phyloP scores from a whole-genome alignment of 2,329 filamentous ascomycete species.

The Ciborinia camelliae region DNA sequence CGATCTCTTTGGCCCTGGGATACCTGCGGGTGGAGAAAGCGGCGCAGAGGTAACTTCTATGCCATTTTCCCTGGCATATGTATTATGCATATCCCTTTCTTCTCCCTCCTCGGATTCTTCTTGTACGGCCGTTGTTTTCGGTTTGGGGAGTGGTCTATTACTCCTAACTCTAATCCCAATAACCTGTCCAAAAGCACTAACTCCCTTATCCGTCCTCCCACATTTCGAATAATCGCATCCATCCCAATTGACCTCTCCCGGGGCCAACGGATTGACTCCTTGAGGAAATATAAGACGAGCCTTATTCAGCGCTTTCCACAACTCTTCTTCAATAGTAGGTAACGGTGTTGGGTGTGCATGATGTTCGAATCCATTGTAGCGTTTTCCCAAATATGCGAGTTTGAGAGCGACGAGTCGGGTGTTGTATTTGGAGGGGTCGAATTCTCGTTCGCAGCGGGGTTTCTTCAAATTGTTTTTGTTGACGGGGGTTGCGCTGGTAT shows the following conservation, averaged over 20 bases:
- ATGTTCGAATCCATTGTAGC: conserved; percentile 92
- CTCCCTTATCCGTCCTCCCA: conserved; percentile 85
- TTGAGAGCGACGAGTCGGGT: conserved; percentile 87
- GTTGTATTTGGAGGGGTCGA: conserved; percentile 77
- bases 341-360: conserved; percentile 65
- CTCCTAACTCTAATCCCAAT: conserved; percentile 80
- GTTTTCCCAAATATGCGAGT: conserved; percentile 86
- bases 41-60: conserved; percentile 32
- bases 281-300: conserved; percentile 74
- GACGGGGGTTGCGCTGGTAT: conserved; percentile 15
- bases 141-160: conserved; percentile 57
- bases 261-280: conserved; percentile 41
- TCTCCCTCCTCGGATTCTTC: conserved; percentile 22
- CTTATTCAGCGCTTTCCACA: conserved; percentile 88
- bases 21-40: conserved; percentile 25
- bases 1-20: background rate
- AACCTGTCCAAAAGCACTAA: conserved; percentile 96
- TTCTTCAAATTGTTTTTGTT: conserved; percentile 43
- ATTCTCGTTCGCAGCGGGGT: conserved; percentile 31
- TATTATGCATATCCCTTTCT: conserved; percentile 24
- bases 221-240: conserved; percentile 92
- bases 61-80: conserved; percentile 28
- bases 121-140: conserved; percentile 20
- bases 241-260: conserved; percentile 69
- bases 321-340: conserved; percentile 85